Base-by-base conservation (phyloP, 2,329 filamentous ascomycete species). In the Sporothrix luriei region DNA sequence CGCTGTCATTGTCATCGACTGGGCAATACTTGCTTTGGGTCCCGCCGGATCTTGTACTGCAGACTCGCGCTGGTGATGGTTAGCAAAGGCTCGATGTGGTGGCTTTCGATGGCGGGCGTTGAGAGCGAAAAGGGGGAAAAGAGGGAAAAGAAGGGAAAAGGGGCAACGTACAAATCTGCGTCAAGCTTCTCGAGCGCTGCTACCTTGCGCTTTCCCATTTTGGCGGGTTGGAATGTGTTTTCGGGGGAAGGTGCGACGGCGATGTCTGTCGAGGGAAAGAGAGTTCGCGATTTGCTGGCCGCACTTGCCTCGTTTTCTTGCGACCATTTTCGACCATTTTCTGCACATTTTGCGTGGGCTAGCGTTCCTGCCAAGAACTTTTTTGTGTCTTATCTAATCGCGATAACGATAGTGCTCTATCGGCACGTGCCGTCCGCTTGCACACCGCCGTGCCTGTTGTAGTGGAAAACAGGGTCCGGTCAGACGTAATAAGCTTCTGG, bases 111-210 rank as follows among this genome's bases (percentile, higher is more conserved):
- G 38, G 38, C 11, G 9, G 38, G 57, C 13, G 24, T 29, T 29
- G 51, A 21, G 9, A 21, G 51, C 3, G 24, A 14, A 46, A 24
- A 10, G n/a, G 70, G 72, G 55, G 68, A 1, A 13, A 48, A 40
- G n/a, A n/a, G 55, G 38, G n/a, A n/a, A n/a, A n/a, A n/a, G n/a
- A n/a, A n/a, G 9, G 19, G 26, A 10, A n/a, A 74, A 14, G 24
- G 59, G 19, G 33, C 57, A 43, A 38, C 69, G 48, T 21, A 78
- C 87, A 96, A 84, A 80, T 97, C 93, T 46, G 93, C 94, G 78
- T 97, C 94, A 75, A 97, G 89, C 85, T 97, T 97, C 82, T 97
- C 94, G 80, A 97, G 88, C 72, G 94, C 94, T 69, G 91, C 92
- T 71, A 97, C 87, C 82, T 95, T 96, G 79, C 93, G 87, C 82